A percentile compares a stretch with the other conserved stretches of the same genome.
phyloP scores from a whole-genome alignment of 257 asterid genomes.

The Solanum arcanum region DNA sequence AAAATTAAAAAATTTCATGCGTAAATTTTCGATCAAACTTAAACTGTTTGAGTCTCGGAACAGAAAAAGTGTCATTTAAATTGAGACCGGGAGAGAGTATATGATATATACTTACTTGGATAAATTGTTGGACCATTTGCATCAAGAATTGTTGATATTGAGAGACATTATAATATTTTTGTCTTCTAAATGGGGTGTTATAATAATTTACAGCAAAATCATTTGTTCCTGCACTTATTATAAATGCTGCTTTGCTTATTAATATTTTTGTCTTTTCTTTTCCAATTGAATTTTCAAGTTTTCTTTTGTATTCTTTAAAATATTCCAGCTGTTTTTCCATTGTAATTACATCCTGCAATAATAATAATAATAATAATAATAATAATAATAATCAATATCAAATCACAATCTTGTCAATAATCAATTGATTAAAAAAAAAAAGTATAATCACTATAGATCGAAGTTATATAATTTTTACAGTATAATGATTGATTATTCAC shows the following conservation, averaged over 20 bases:
- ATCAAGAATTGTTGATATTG: slow-evolving; percentile 27
- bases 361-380: too few relatives aligned
- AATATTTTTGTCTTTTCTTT: slow-evolving; percentile 14
- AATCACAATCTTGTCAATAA: neutral
- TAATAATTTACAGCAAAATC: slow-evolving; percentile 42
- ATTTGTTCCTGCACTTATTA: slow-evolving; percentile 55
- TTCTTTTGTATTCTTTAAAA: slow-evolving; percentile 36
- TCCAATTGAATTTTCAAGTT: slow-evolving; percentile 37
- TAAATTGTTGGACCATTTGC: slow-evolving; percentile 17
- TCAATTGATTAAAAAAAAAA: too few relatives aligned
- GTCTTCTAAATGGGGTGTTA: slow-evolving; percentile 27
- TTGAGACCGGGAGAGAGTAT: rapidly evolving
- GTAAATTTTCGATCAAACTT: too few relatives aligned
- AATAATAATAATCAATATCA: too few relatives aligned
- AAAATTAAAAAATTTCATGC: too few relatives aligned
- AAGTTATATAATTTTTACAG: too few relatives aligned
- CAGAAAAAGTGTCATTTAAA: too few relatives aligned
- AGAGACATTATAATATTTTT: slow-evolving; percentile 24
- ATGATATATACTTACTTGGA: slow-evolving; percentile 26
- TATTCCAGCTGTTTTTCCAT: slow-evolving; percentile 30
- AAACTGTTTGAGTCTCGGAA: too few relatives aligned
- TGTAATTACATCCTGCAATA: slow-evolving; percentile 26
- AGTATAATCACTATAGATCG: neutral
- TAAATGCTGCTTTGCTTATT: slow-evolving; percentile 21
- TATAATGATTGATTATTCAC: too few relatives aligned